Evolutionary conservation across 2,329 filamentous ascomycete genomes (phyloP).

Genomic region (Alternaria infectoria): DNA sequence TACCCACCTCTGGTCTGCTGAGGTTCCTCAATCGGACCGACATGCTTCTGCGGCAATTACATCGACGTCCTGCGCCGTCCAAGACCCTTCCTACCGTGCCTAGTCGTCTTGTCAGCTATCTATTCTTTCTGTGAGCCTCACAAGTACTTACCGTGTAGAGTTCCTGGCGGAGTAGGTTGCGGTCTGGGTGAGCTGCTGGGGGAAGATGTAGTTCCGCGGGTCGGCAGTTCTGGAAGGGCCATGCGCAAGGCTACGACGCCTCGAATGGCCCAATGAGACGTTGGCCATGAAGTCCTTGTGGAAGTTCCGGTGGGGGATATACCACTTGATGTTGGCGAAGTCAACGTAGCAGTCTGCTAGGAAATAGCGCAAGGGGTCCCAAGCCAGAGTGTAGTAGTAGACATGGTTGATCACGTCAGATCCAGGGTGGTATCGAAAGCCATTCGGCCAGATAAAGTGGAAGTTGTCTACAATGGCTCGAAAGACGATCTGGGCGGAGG

Average conservation of each 20-base stretch:
- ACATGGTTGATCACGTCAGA: neutral
- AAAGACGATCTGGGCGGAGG: neutral
- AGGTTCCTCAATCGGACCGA: neutral
- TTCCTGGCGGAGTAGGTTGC: neutral
- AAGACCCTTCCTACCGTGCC: neutral
- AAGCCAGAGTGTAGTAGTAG: neutral
- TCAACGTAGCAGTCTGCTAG: neutral
- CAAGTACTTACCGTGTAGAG: neutral
- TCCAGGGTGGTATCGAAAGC: neutral
- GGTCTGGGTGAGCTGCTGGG: neutral
- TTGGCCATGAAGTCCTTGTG: neutral
- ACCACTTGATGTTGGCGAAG: neutral
- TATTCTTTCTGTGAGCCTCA: neutral
- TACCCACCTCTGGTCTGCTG: neutral
- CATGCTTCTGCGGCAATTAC: neutral
- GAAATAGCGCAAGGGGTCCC: neutral
- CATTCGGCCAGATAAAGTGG: neutral
- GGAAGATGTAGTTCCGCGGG: neutral
- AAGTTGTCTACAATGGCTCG: neutral
- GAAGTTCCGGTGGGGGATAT: neutral
- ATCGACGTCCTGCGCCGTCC: neutral
- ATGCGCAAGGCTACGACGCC: neutral
- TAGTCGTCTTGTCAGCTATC: neutral
- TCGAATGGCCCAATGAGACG: neutral
- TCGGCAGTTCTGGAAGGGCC: neutral